Percentiles rank a stretch among this genome's conserved stretches.
These are phyloP conservation scores for Sisymbrium altissimum DNA, from an alignment of 345 rosid genomes.

Conservation along the genomic window DNA sequence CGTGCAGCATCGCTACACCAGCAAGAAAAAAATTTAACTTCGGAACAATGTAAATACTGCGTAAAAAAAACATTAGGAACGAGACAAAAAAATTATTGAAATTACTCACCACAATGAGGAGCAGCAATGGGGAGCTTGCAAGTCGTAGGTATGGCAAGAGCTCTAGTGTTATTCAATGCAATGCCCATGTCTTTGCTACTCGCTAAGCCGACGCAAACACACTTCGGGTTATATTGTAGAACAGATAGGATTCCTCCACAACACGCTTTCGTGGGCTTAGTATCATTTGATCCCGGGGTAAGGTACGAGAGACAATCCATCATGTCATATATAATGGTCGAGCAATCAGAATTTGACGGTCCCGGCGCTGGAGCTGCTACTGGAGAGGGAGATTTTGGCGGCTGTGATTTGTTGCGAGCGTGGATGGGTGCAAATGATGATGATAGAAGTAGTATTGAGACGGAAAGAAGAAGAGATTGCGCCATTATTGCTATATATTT, in stretches of 20 bases:
- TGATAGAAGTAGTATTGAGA: slow-evolving; percentile 3
- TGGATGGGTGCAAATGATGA: slow-evolving; percentile 15
- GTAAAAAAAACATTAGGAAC: background rate
- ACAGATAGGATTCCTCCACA: no score
- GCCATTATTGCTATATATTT: slow-evolving; percentile 7
- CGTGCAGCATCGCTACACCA: background rate
- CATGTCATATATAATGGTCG: no score
- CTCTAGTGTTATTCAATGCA: no score
- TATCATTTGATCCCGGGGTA: no score
- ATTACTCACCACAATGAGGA: background rate
- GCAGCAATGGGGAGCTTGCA: slow-evolving; percentile 26
- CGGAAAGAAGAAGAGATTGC: slow-evolving; percentile 5
- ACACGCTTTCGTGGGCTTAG: no score
- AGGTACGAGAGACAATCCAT: no score
- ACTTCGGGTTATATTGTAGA: no score
- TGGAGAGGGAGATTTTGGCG: background rate
- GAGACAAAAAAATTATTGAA: background rate
- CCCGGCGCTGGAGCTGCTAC: slow-evolving; percentile 21
- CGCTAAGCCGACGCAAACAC: no score
- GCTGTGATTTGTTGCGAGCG: background rate
- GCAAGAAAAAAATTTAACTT: background rate
- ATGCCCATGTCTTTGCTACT: no score
- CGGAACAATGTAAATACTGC: background rate
- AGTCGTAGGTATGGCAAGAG: slow-evolving; percentile 25
- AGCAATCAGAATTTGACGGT: slow-evolving; percentile 1